Conservation (phyloP, 2,329 filamentous ascomycete genomes). For the Pseudogymnoascus verrucosus region DNA sequence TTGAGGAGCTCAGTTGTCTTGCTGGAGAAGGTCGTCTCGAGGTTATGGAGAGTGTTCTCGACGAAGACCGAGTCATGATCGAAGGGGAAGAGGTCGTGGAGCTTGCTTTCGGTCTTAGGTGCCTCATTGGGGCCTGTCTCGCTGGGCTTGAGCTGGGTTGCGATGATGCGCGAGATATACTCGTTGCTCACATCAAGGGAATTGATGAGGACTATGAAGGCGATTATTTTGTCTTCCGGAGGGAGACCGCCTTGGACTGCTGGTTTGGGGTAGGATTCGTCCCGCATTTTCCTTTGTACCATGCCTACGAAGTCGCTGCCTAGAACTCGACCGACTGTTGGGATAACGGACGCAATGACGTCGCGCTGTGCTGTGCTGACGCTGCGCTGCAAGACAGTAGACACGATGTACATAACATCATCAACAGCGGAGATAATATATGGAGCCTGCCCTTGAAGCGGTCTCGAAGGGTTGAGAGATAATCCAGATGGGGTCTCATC, state of each 20-base stretch:
- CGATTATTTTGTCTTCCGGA: conserved; percentile 78
- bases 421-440: conserved; percentile 94
- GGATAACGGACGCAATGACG: conserved; percentile 69
- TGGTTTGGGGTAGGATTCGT: conserved; percentile 84
- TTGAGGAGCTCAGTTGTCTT: conserved; percentile 77
- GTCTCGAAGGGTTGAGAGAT: conserved; percentile 63
- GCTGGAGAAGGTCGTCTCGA: conserved; percentile 63
- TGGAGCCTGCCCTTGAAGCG: conserved; percentile 69
- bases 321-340: conserved; percentile 71
- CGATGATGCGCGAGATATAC: conserved; percentile 81
- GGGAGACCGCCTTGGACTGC: conserved; percentile 71
- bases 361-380: conserved; percentile 77
- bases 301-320: conserved; percentile 90
- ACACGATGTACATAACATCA: conserved; percentile 99
- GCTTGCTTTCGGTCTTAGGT: conserved; percentile 25
- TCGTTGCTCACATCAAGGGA: conserved; percentile 88
- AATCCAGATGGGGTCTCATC: conserved; percentile 80
- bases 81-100: conserved; percentile 70
- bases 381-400: conserved; percentile 79
- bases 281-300: conserved; percentile 95
- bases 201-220: conserved; percentile 90
- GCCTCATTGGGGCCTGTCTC: conserved; percentile 27
- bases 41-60: conserved; percentile 54
- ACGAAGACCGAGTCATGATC: conserved; percentile 67
- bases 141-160: conserved; percentile 48